phyloP scores from a whole-genome alignment of 2,329 filamentous ascomycete genomes.

The Aspergillus quadrilineatus region DNA sequence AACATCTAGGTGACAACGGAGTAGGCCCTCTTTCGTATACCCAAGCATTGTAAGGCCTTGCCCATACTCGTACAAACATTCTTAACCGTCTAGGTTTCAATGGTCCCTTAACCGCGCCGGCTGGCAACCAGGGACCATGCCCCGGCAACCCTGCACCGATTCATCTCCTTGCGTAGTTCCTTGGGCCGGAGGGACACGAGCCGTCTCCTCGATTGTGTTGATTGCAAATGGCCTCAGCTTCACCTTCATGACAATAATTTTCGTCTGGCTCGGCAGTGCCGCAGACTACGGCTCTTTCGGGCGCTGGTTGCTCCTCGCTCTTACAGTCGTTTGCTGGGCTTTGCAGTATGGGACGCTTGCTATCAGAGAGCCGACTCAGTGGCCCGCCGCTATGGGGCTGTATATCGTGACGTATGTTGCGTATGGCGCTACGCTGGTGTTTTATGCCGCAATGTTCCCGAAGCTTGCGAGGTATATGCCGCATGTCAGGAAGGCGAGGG shows the following conservation, averaged over 20 bases:
- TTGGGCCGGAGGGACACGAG: slow-evolving; percentile 40
- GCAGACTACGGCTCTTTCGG: slow-evolving; percentile 46
- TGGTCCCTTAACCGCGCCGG: slow-evolving; percentile 41
- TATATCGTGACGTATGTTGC: slow-evolving; percentile 43
- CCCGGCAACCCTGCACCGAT: slow-evolving; percentile 30
- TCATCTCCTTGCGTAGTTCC: slow-evolving; percentile 41
- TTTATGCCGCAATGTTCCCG: slow-evolving; percentile 45
- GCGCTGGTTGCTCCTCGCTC: slow-evolving; percentile 40
- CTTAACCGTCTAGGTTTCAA: slow-evolving; percentile 34
- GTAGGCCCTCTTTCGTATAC: slow-evolving; percentile 44
- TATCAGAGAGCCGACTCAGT: slow-evolving; percentile 38
- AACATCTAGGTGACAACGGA: slow-evolving; percentile 39
- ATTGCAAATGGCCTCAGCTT: slow-evolving; percentile 47
- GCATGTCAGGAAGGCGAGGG: slow-evolving; percentile 42
- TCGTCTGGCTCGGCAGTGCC: slow-evolving; percentile 43
- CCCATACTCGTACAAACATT: background rate
- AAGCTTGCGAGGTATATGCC: slow-evolving; percentile 42
- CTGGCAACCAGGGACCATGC: slow-evolving; percentile 38
- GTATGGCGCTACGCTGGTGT: slow-evolving; percentile 44
- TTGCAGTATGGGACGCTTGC: slow-evolving; percentile 44
- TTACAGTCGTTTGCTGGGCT: slow-evolving; percentile 44
- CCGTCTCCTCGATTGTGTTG: slow-evolving; percentile 40
- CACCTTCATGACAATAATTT: slow-evolving; percentile 45
- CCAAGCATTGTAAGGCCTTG: slow-evolving; percentile 35
- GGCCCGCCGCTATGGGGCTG: slow-evolving; percentile 43